Percentiles rank a stretch among this genome's conserved stretches.
Evolutionary conservation across 805 yeast genomes (phyloP).

Genomic region (Candida incommunis): DNA sequence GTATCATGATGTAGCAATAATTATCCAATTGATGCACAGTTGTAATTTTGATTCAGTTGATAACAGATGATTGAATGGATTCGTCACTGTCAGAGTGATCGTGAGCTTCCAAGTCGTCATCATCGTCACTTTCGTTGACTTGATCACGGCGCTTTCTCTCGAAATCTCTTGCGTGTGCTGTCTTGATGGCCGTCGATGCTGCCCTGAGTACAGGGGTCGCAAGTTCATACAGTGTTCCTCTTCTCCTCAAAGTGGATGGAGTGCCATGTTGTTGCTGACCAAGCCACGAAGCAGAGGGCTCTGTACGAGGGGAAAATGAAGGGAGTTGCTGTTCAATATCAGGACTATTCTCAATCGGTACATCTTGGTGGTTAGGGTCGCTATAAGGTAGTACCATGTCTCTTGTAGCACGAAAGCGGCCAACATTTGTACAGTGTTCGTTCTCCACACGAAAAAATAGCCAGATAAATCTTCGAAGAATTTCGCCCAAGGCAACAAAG

Average conservation of each 20-base stretch:
- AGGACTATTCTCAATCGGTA: slow-evolving; percentile 4
- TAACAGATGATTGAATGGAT: neutral
- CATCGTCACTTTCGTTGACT: slow-evolving; percentile 21
- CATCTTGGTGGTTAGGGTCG: slow-evolving; percentile 22
- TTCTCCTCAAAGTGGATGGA: slow-evolving; percentile 2
- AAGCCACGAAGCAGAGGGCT: neutral
- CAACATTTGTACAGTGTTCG: slow-evolving; percentile 87
- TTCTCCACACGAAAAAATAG: slow-evolving; percentile 86
- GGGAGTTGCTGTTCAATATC: slow-evolving; percentile 1
- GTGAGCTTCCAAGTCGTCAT: slow-evolving; percentile 9
- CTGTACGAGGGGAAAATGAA: neutral
- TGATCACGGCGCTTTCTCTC: slow-evolving; percentile 12
- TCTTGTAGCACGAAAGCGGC: slow-evolving; percentile 71
- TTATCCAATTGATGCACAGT: neutral
- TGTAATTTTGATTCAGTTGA: too few relatives aligned
- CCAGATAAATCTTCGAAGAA: slow-evolving; percentile 79
- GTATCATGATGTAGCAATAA: neutral
- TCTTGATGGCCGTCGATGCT: slow-evolving; percentile 9
- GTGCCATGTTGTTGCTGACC: slow-evolving; percentile 1
- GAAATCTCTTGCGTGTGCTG: slow-evolving; percentile 18
- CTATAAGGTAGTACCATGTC: slow-evolving; percentile 79
- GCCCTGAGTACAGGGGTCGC: slow-evolving; percentile 16
- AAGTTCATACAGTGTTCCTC: slow-evolving; percentile 8
- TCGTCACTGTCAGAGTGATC: neutral
- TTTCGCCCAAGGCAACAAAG: slow-evolving; percentile 67